Evolutionary conservation across 2,329 filamentous ascomycete species (phyloP).

Genomic region (Cryoendolithus antarcticus): DNA sequence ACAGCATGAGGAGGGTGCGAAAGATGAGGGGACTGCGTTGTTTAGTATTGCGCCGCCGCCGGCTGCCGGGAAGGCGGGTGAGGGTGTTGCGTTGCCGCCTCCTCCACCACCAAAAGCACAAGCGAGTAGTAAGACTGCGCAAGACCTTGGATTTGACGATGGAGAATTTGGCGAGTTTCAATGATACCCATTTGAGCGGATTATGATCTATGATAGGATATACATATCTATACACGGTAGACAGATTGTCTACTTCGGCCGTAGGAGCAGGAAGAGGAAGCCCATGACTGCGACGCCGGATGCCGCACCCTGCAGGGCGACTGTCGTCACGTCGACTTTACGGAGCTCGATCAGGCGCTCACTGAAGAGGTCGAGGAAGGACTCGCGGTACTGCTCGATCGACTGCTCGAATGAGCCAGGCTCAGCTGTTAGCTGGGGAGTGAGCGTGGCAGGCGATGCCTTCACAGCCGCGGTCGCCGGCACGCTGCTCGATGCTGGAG

Average conservation of each 20-base stretch:
- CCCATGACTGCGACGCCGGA: slow-evolving; percentile 27
- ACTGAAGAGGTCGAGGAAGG: slow-evolving; percentile 26
- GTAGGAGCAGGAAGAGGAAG: slow-evolving; percentile 22
- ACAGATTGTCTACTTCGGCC: slow-evolving; percentile 15
- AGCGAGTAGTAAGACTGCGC: slow-evolving; percentile 22
- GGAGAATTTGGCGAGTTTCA: slow-evolving; percentile 80
- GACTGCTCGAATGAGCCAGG: too few relatives aligned
- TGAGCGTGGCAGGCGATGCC: too few relatives aligned
- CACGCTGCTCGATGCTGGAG: background rate
- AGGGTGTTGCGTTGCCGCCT: slow-evolving; percentile 53
- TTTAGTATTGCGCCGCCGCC: slow-evolving; percentile 70
- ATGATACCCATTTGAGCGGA: slow-evolving; percentile 17
- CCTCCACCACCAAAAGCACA: slow-evolving; percentile 35
- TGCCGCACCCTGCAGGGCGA: slow-evolving; percentile 32
- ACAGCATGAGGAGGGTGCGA: slow-evolving; percentile 27
- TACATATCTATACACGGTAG: slow-evolving; percentile 2
- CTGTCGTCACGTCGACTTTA: slow-evolving; percentile 34
- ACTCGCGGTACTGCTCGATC: background rate
- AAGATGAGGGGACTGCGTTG: slow-evolving; percentile 33
- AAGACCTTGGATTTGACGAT: slow-evolving; percentile 72
- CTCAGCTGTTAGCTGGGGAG: slow-evolving; percentile 3
- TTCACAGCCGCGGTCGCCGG: background rate
- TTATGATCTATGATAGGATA: slow-evolving; percentile 1
- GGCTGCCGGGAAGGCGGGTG: slow-evolving; percentile 30
- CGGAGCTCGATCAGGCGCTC: slow-evolving; percentile 32